These are phyloP conservation scores for Patellifolia procumbens DNA, from an alignment of 179 eudicot species.

Conservation along the genomic window DNA sequence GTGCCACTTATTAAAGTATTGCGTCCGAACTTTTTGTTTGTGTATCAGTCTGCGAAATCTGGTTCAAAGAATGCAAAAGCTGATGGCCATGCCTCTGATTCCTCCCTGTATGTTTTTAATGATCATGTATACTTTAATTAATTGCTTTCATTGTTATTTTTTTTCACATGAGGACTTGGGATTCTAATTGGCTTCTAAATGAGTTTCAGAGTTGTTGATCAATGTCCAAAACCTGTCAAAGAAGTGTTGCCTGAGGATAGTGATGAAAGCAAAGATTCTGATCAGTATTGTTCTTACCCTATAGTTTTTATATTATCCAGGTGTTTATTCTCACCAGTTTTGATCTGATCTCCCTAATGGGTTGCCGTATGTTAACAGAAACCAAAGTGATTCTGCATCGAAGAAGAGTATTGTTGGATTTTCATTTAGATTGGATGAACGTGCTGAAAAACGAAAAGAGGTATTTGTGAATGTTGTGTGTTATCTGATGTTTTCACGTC, in stretches of 20 bases:
- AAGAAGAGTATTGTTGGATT: constrained; percentile 55
- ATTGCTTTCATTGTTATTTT: background rate
- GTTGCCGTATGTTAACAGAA: constrained; percentile 29
- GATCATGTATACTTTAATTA: background rate
- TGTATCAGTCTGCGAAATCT: constrained; percentile 48
- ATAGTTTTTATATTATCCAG: constrained; percentile 1
- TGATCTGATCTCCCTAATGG: background rate
- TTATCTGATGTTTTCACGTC: background rate
- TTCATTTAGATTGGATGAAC: constrained; percentile 74
- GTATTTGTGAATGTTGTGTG: constrained; percentile 30
- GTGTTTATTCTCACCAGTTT: background rate
- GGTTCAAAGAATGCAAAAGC: constrained; percentile 35
- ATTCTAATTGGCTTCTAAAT: constrained; percentile 12
- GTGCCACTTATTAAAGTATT: background rate
- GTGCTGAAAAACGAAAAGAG: constrained; percentile 94
- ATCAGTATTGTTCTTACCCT: constrained; percentile 45
- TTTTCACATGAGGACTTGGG: background rate
- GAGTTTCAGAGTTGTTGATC: constrained; percentile 47
- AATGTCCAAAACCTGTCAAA: constrained; percentile 38
- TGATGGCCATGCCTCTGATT: constrained; percentile 32
- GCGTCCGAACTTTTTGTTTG: constrained; percentile 4
- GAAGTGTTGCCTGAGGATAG: constrained; percentile 39
- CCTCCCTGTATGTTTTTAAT: constrained; percentile 43
- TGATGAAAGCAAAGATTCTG: constrained; percentile 55
- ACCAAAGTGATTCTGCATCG: constrained; percentile 41